Evolutionary conservation across 768 basidiomycete species (phyloP), one percentile per base, ranked within the genome.

Genomic region (Mycena polygramma): DNA sequence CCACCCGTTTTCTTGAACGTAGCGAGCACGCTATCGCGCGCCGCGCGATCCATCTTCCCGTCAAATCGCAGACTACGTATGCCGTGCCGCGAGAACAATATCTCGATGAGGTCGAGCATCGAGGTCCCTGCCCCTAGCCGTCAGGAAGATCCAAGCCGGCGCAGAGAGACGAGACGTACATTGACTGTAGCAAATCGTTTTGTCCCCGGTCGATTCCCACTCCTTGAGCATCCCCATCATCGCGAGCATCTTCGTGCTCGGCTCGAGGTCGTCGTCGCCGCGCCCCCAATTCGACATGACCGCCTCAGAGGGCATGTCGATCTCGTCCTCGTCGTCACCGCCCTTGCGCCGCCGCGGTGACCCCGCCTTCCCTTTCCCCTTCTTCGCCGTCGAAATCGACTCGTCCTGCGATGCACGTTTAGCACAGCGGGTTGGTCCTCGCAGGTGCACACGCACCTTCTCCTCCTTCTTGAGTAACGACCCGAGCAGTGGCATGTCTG

Each of bases 141-240:
- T 39, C 24, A 20, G 36, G 19, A 64, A 17, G 60, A 9, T 5
- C 6, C 11, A 37, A 3, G 2, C 55, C 26, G 11, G 6, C 19
- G 62, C 39, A 26, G 37, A 55, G 46, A 20, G 22, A 76, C 87
- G 58, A 15, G 41, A 41, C 41, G 41, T 67, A 91, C 91, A 93
- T 77, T 93, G 92, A 7, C 90, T 91, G 78, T 90, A 93, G 49
- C 86, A 83, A 41, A 93, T 92, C 6, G 87, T 88, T 83, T 93
- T 93, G 76, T 93, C 92, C 0, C 90, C 90, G 7, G 82, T 84
- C 11, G 74, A 70, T 17, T 90, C 88, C 87, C 88, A 90, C 65
- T 90, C 82, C 73, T 88, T 85, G 72, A 95, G 80, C 54, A 88
- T 81, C 2, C 84, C 77, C 22, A 93, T 78, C 74, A 91, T 77